phyloP scores from a whole-genome alignment of 1,139 yeast genomes.

The Saccharomycopsis crataegensis region DNA sequence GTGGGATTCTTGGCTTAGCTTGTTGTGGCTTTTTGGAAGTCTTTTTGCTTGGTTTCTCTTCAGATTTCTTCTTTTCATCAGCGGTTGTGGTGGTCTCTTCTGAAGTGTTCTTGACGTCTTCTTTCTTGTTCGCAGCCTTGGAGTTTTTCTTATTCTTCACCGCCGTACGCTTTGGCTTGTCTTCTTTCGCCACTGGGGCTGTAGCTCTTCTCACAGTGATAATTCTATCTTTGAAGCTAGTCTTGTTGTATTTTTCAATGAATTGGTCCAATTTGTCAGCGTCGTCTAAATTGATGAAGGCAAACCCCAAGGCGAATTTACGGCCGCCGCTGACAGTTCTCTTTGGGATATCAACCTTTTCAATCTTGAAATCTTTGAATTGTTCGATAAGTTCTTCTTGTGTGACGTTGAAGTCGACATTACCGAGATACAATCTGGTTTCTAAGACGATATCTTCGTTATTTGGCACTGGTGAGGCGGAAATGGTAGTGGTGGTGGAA shows the following conservation, averaged over 20 bases:
- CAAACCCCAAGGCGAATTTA: conserved; percentile 14
- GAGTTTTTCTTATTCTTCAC: background rate
- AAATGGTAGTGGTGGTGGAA: no score
- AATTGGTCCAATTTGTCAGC: conserved; percentile 14
- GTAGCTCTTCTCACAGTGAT: conserved; percentile 15
- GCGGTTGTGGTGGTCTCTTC: conserved; percentile 4
- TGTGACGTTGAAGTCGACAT: conserved; percentile 37
- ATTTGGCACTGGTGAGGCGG: background rate
- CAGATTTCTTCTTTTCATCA: background rate
- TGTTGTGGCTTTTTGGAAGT: conserved; percentile 10
- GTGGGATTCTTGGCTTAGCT: conserved; percentile 29
- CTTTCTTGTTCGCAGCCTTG: background rate
- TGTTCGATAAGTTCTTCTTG: conserved; percentile 37
- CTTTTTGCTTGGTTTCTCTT: background rate
- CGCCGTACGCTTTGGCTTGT: conserved; percentile 4
- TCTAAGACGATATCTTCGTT: conserved; percentile 15
- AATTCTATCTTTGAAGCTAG: conserved; percentile 12
- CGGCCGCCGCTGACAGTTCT: background rate
- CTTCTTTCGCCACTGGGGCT: conserved; percentile 7
- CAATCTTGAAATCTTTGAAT: conserved; percentile 24
- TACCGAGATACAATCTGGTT: conserved; percentile 33
- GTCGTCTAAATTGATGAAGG: conserved; percentile 15
- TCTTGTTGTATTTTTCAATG: conserved; percentile 13
- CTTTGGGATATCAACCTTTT: conserved; percentile 15
- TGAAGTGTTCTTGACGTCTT: background rate